A percentile compares a stretch with the other conserved stretches of the same genome.
Evolutionary conservation across 441 rosid genomes (phyloP).

Genomic region (Pelargonium australe): DNA sequence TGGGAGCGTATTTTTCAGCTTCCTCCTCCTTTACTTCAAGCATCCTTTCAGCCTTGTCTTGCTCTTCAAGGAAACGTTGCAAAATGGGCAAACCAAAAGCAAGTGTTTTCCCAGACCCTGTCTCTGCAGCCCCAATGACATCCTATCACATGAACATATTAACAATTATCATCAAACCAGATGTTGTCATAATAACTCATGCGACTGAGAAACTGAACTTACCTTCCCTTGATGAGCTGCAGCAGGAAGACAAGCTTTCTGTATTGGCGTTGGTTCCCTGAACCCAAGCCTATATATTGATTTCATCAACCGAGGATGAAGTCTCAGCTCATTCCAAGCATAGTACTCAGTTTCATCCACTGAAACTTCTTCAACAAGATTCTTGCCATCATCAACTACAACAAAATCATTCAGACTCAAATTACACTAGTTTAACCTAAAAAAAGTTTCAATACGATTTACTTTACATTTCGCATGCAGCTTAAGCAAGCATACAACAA

Average conservation of each 20-base stretch:
- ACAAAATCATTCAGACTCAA: neutral
- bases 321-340: slow-evolving; percentile 81
- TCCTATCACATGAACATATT: slow-evolving; percentile 47
- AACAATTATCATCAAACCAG: slow-evolving; percentile 14
- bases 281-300: slow-evolving; percentile 67
- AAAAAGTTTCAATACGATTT: neutral
- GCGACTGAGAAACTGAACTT: slow-evolving; percentile 20
- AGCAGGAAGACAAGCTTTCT: slow-evolving; percentile 78
- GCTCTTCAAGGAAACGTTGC: slow-evolving; percentile 87
- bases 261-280: slow-evolving; percentile 87
- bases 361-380: slow-evolving; percentile 34
- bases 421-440: neutral
- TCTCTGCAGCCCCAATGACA: slow-evolving; percentile 95
- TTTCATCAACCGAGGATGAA: slow-evolving; percentile 73
- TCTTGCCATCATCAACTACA: slow-evolving; percentile 34
- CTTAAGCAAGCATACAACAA: neutral
- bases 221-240: slow-evolving; percentile 98
- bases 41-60: slow-evolving; percentile 53
- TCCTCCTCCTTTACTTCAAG: slow-evolving; percentile 44
- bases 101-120: slow-evolving; percentile 98
- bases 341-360: slow-evolving; percentile 51
- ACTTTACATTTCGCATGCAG: neutral
- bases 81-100: slow-evolving; percentile 95
- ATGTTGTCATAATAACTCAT: slow-evolving; percentile 5
- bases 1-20: slow-evolving; percentile 62